Evolutionary conservation across 345 rosid species (phyloP).

Genomic region (Firmiana major): DNA sequence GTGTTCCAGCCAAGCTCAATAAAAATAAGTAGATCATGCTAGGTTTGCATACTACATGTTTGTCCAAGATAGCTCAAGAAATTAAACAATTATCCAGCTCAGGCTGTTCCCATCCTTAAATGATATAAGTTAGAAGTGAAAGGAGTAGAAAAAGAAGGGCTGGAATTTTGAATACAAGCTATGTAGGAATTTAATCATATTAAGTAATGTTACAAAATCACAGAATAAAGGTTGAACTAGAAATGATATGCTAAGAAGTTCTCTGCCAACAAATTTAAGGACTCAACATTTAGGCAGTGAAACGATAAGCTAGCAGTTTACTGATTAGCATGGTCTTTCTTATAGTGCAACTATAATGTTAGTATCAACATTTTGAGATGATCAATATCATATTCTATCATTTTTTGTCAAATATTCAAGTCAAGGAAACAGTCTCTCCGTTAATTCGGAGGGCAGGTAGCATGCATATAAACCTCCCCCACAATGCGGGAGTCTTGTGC

Average conservation of each 20-base stretch:
- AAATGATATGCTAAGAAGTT: not conserved
- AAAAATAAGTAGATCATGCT: constrained; percentile 3
- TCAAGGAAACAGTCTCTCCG: too few relatives aligned
- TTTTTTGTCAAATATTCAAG: not conserved
- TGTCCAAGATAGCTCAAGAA: not conserved
- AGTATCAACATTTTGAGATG: too few relatives aligned
- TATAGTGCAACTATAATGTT: not conserved
- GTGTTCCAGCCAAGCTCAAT: not conserved
- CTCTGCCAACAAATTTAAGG: not conserved
- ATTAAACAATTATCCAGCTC: not conserved
- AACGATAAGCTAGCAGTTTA: not conserved
- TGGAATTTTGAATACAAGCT: not conserved
- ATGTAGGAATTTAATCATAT: not conserved
- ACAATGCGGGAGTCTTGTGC: too few relatives aligned
- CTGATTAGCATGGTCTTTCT: not conserved
- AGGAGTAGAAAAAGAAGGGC: not conserved
- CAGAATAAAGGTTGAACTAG: not conserved
- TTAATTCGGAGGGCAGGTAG: too few relatives aligned
- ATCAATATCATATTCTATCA: not conserved
- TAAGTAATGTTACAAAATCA: not conserved
- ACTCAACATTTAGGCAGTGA: not conserved
- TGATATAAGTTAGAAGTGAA: not conserved
- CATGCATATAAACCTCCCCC: too few relatives aligned
- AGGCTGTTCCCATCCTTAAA: not conserved
- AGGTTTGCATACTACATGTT: not conserved